phyloP scores from a whole-genome alignment of 2,329 filamentous ascomycete species.

The Scedosporium aurantiacum region DNA sequence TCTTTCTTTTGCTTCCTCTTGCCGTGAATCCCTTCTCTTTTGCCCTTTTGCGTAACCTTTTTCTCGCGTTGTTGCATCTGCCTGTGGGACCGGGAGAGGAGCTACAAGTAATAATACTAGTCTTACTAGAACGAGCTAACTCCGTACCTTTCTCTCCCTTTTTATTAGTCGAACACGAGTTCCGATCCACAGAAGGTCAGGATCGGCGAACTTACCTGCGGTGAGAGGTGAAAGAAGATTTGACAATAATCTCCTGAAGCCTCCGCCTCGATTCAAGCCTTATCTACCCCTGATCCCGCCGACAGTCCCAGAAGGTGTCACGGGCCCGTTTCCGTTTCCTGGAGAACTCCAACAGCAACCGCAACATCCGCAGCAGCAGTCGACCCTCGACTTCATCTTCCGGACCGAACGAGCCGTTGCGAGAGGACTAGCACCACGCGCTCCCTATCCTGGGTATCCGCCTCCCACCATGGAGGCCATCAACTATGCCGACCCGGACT shows the following conservation, averaged over 20 bases:
- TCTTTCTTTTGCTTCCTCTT: not conserved
- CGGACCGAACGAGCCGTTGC: conserved; percentile 2
- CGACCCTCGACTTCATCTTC: conserved; percentile 5
- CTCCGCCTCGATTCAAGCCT: conserved; percentile 3
- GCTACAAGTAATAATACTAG: too few relatives aligned
- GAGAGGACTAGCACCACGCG: not conserved
- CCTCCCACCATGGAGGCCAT: conserved; percentile 4
- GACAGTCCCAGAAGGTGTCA: not conserved
- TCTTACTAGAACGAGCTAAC: not conserved
- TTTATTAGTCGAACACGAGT: not conserved
- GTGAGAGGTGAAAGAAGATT: not conserved
- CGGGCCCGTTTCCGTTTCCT: not conserved
- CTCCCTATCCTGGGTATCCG: not conserved
- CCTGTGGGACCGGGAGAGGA: not conserved
- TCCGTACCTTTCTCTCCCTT: not conserved
- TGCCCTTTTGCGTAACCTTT: not conserved
- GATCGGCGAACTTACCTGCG: not conserved
- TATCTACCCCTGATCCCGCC: not conserved
- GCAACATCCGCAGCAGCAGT: not conserved
- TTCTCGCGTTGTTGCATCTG: not conserved
- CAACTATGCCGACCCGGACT: conserved; percentile 6
- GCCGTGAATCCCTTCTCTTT: not conserved
- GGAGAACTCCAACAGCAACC: not conserved
- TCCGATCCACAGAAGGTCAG: not conserved
- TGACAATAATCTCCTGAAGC: conserved; percentile 5